Base-by-base conservation (phyloP, 768 basidiomycete species). In the Rhodotorula kratochvilovae region DNA sequence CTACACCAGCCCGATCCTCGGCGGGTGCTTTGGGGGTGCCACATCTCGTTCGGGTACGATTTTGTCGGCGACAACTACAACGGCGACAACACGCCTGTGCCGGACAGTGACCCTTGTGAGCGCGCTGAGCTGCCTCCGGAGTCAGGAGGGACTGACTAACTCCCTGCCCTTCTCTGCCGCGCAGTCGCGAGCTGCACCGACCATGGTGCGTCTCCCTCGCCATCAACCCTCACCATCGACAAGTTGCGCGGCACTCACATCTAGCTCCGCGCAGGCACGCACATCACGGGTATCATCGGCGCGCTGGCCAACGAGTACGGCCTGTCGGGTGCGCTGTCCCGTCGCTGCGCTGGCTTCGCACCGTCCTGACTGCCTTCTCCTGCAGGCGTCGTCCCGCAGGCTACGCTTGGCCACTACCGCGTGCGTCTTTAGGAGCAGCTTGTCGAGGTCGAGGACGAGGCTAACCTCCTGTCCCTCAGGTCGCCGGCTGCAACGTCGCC, bases 331-430 rank as follows among this genome's bases (percentile, higher is more conserved):
- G 88, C 88, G 80, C 61, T 73, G 81, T 80, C 80, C 79, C 87
- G 61, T 81, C 89, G 16, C 89, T 88, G 76, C 86, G 86, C 5
- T 90, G 89, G 77, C 72, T 63, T 5, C 86, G 86, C 0, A 78
- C 15, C 13, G 29, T 46, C 12, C 45, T 46, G 45, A 17, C 45
- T 13, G 45, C 45, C 45, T 11, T 29, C 76, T n/a, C n/a, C n/a
- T n/a, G 86, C 85, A 56, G 89, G 90, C 61, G 88, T 88, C 51
- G 88, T 89, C 5, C 88, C 84, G 67, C 82, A 83, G 2, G 86
- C 88, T 0, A 83, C 83, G 4, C 79, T 89, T 48, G 83, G 81
- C 63, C 75, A 70, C 58, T 74, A 70, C 68, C 65, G 73, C 13
- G 61, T 59, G 5, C 53, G 53, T 29, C n/a, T 36, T 29, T 23